Conservation (phyloP, 176 grass and related monocot genomes). For the Oryza officinalis region DNA sequence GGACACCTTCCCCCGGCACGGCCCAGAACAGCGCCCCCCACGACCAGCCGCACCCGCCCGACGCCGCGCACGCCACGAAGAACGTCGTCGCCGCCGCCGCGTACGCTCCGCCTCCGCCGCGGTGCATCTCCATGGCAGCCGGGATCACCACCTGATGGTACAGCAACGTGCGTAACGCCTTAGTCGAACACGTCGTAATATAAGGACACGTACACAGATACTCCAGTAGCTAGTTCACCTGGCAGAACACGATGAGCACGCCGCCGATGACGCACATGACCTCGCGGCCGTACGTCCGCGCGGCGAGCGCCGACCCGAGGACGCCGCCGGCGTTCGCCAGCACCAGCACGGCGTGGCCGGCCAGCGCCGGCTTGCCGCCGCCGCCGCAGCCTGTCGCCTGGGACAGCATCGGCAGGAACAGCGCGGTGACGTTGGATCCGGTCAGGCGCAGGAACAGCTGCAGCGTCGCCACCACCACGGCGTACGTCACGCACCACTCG, state of each 20-base stretch:
- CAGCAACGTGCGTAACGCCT: not conserved
- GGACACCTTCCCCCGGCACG: not conserved
- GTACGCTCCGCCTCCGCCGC: not conserved
- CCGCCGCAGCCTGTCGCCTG: not conserved
- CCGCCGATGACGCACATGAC: slow-evolving; percentile 21
- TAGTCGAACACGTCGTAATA: not conserved
- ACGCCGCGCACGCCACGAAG: slow-evolving; percentile 14
- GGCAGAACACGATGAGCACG: not conserved
- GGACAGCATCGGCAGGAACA: slow-evolving; percentile 30
- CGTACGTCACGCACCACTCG: slow-evolving; percentile 5
- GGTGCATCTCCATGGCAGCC: not conserved
- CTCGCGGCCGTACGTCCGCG: slow-evolving; percentile 12
- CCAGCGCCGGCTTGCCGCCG: not conserved
- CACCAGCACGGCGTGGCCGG: not conserved
- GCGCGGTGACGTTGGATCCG: slow-evolving; percentile 1
- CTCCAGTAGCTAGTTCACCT: not conserved
- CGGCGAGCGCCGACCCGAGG: slow-evolving; percentile 18
- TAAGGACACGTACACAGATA: not conserved
- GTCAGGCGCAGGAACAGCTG: slow-evolving; percentile 34
- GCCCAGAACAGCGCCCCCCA: slow-evolving; percentile 38
- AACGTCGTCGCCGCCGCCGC: not conserved
- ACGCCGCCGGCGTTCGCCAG: slow-evolving; percentile 20
- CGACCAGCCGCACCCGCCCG: slow-evolving; percentile 37
- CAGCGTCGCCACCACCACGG: slow-evolving; percentile 10
- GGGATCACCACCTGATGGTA: not conserved